Evolutionary conservation across 2,329 filamentous ascomycete genomes (phyloP), one percentile per base, ranked within the genome.

Genomic region (Furcasterigmium sp.): DNA sequence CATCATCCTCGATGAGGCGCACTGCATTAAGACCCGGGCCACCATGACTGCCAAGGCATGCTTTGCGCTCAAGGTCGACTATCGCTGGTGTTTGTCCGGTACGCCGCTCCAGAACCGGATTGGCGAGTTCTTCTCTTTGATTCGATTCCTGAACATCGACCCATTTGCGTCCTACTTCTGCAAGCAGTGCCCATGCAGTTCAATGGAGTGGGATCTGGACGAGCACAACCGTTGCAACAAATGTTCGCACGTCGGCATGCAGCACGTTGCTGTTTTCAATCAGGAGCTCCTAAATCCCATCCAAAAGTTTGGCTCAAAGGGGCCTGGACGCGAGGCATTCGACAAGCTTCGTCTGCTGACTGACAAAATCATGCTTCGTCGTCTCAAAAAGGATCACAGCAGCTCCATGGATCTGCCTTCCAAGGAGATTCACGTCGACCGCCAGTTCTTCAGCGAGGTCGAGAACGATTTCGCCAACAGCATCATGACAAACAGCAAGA

Each of bases 41-140:
- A 95, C 91, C 8, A 88, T 91, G 68, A 93, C 93, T 11, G 93
- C 93, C 18, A 95, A 88, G 63, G 91, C 93, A 32, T 97, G 91
- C 61, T 97, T 97, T 60, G 90, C 91, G 1, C 72, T 98, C 34
- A 84, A 90, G 47, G 87, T 86, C 15, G 82, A 78, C 15, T 95
- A 93, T 66, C 94, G 94, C 55, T 97, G 93, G 89, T 98, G 93
- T 60, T 73, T 98, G 46, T 93, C 87, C 14, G 93, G 93, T 8
- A 98, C 93, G 1, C 93, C 93, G 0, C 80, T 98, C 2, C 93
- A 98, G 62, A 98, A 97, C 58, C 85, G 91, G 42, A 97, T 97
- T 51, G 91, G 93, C 56, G 91, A 97, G 61, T 94, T 96, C 63
- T 96, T 97, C 66, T 97, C 91, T 1, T 72, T 97, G 18, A 74